Conservation (phyloP, 192 early-diverging fungal genomes). For the Coemansia sp. region DNA sequence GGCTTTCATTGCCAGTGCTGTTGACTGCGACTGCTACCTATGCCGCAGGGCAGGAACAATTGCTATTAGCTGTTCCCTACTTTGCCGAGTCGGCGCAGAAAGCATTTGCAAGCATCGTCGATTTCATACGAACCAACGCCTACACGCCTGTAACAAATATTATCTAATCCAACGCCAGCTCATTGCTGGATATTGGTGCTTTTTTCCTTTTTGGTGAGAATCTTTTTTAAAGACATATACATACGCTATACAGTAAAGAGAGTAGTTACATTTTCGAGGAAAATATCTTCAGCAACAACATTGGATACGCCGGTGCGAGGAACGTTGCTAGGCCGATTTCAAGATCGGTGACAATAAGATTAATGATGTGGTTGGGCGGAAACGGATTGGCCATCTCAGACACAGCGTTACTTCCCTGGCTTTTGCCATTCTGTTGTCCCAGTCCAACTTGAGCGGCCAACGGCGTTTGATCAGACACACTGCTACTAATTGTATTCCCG, state of each 20-base stretch:
- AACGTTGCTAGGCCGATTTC: slow-evolving; percentile 41
- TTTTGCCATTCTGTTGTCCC: neutral
- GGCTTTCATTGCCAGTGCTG: too few species aligned
- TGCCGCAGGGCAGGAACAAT: too few species aligned
- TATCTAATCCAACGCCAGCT: neutral
- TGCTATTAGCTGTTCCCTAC: slow-evolving; percentile 35
- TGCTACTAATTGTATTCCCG: neutral
- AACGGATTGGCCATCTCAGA: slow-evolving; percentile 41
- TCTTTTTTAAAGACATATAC: slow-evolving; percentile 5
- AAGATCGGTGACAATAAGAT: slow-evolving; percentile 39
- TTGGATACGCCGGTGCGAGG: slow-evolving; percentile 47
- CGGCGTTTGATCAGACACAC: neutral
- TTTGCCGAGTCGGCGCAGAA: slow-evolving; percentile 30
- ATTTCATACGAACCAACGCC: slow-evolving; percentile 5
- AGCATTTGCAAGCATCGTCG: slow-evolving; percentile 32
- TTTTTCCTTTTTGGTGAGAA: neutral
- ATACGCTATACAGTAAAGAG: neutral
- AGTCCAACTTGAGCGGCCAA: neutral
- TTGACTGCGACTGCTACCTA: too few species aligned
- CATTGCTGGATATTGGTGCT: neutral
- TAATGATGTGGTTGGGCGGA: slow-evolving; percentile 46
- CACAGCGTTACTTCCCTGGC: too few species aligned
- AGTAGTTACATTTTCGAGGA: slow-evolving; percentile 13
- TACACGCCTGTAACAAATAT: neutral
- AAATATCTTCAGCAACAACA: slow-evolving; percentile 52